Evolutionary conservation across 768 basidiomycete genomes (phyloP).

Genomic region (Royoungia palumana): DNA sequence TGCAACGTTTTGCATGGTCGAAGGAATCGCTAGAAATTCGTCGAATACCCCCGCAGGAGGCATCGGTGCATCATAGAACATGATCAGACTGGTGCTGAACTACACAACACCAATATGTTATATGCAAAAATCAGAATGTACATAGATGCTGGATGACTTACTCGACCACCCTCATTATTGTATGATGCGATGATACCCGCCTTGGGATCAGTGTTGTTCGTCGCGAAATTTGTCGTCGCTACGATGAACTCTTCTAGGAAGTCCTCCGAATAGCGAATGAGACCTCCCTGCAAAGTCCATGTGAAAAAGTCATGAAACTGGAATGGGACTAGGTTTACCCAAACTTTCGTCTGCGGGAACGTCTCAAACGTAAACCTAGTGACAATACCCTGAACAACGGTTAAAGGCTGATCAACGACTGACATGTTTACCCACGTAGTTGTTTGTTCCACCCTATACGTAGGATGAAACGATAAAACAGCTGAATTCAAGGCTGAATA

Average conservation of each 20-base stretch:
- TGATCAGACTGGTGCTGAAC: conserved; percentile 24
- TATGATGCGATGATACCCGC: conserved; percentile 40
- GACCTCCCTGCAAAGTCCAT: conserved; percentile 41
- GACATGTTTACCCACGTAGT: conserved; percentile 16
- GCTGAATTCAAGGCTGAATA: too few relatives aligned
- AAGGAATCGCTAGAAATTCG: conserved; percentile 22
- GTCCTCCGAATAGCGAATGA: conserved; percentile 29
- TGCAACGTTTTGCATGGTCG: conserved; percentile 1
- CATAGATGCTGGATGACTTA: neutral
- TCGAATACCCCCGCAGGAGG: conserved; percentile 21
- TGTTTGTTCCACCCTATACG: too few relatives aligned
- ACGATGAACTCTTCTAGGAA: conserved; percentile 1
- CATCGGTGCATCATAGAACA: conserved; percentile 54
- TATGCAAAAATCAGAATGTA: too few relatives aligned
- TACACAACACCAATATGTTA: neutral
- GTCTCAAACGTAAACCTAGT: conserved; percentile 53
- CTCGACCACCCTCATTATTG: conserved; percentile 18
- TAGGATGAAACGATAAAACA: too few relatives aligned
- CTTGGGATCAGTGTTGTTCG: conserved; percentile 12
- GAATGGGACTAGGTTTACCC: conserved; percentile 40
- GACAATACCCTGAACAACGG: conserved; percentile 45
- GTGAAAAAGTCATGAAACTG: neutral
- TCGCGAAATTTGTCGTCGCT: conserved; percentile 12
- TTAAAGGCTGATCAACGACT: neutral
- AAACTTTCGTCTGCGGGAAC: conserved; percentile 51